Evolutionary conservation across 208 protist genomes (phyloP), one percentile per base, ranked within the genome.

Genomic region (Trypanosoma cruzi): DNA sequence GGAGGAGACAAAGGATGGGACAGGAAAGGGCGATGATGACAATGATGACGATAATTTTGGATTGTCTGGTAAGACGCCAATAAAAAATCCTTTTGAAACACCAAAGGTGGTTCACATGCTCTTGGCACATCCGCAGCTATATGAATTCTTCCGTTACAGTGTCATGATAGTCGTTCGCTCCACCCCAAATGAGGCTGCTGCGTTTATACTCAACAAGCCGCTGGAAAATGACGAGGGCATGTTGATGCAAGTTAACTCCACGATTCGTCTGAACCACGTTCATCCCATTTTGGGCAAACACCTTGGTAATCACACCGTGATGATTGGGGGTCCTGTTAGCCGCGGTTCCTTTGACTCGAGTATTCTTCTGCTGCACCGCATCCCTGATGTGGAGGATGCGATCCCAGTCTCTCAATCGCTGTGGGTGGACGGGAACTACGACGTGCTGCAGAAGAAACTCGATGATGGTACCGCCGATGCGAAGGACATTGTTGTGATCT

Each of bases 291-390:
- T 86, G 48, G 60, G 64, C 22, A 78, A 81, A 28, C 73, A 88
- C 62, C 80, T 95, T 40, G 42, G 63, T 28, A 67, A 88, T 63
- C 85, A 95, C 73, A 80, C 74, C 11, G 62, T 93, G 24, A 88
- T 95, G 83, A 75, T 93, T 53, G 90, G 90, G 20, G 90, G 90
- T n/a, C 87, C 86, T 13, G 86, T 93, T 26, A 73, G 75, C 4
- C 75, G 83, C 56, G 85, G 79, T 46, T 71, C 78, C n/a, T 81
- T 89, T 52, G 86, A 93, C 42, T 77, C 86, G 46, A 89, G 73
- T 64, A 64, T 93, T 22, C 80, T 89, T 32, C 76, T 95, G 18
- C 75, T 95, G 26, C 90, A 95, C 52, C 81, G 78, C 31, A 76
- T 93, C 36, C 81, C 84, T 28, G 82, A 72, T 29, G 77, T 95